A percentile compares a stretch with the other conserved stretches of the same genome.
These are phyloP conservation scores for Sisymbrium irio DNA, from an alignment of 345 rosid genomes.

Conservation along the genomic window DNA sequence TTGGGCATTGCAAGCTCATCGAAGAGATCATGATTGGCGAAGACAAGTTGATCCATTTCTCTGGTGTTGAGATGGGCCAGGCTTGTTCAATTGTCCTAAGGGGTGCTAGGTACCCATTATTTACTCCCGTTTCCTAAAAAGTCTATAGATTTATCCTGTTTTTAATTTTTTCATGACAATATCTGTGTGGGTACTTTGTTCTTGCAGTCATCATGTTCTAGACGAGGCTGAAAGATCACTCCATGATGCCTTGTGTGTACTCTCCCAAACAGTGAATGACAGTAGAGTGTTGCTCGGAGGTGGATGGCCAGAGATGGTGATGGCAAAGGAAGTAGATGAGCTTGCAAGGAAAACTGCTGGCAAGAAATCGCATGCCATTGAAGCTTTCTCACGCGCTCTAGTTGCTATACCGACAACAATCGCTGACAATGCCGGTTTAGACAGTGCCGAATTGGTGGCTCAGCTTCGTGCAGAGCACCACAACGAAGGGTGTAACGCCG, in stretches of 20 bases:
- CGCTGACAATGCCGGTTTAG: constrained; percentile 97
- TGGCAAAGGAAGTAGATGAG: constrained; percentile 97
- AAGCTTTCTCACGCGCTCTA: constrained; percentile 89
- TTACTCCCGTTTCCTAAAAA: not conserved
- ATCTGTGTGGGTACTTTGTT: not conserved
- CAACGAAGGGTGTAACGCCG: constrained; percentile 69
- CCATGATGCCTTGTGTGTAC: constrained; percentile 95
- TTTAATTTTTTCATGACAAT: not conserved
- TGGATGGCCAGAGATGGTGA: constrained; percentile 99
- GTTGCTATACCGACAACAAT: constrained; percentile 82
- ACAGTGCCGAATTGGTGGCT: constrained; percentile 93
- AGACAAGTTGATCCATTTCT: constrained; percentile 94
- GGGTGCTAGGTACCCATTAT: constrained; percentile 71
- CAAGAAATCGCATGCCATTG: constrained; percentile 93
- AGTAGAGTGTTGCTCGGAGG: constrained; percentile 91
- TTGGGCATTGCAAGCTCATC: constrained; percentile 90
- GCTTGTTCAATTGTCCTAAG: constrained; percentile 93
- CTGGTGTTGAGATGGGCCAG: constrained; percentile 96
- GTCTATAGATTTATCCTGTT: not conserved
- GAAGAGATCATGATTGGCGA: constrained; percentile 99
- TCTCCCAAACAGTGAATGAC: constrained; percentile 93
- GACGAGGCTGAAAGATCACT: constrained; percentile 99
- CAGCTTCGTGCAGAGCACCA: constrained; percentile 98
- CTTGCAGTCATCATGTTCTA: constrained; percentile 85
- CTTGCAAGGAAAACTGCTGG: constrained; percentile 94